Conservation (phyloP, 2,329 filamentous ascomycete species). For the Grosmannia huntii region DNA sequence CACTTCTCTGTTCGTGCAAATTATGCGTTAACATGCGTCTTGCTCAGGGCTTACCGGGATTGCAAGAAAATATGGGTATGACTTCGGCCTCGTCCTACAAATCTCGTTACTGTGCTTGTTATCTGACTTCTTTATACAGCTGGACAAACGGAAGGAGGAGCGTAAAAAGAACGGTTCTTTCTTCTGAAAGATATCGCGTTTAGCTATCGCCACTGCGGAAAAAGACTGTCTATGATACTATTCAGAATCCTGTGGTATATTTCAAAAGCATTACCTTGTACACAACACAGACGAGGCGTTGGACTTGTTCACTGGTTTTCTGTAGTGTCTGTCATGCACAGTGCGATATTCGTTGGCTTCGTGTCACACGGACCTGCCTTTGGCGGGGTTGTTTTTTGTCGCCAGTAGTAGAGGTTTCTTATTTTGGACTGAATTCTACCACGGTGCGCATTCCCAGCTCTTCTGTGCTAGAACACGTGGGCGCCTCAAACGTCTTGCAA, state of each 20-base stretch:
- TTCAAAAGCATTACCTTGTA: neutral
- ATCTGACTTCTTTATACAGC: neutral
- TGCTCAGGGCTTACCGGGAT: conserved; percentile 63
- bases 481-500: neutral
- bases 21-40: conserved; percentile 6
- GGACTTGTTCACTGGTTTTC: neutral
- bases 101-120: no score
- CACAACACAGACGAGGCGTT: neutral
- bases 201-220: neutral
- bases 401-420: neutral
- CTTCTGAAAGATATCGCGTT: neutral
- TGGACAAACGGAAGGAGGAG: conserved; percentile 13
- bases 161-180: conserved; percentile 4
- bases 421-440: neutral
- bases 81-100: neutral
- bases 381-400: neutral
- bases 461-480: neutral
- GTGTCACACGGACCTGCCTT: neutral
- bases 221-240: neutral
- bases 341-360: neutral
- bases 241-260: neutral
- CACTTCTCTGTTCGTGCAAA: neutral
- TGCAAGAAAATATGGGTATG: conserved; percentile 91
- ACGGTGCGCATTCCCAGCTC: neutral
- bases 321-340: no score